Evolutionary conservation across 768 basidiomycete genomes (phyloP).

Genomic region (Pulveroboletus sp.): DNA sequence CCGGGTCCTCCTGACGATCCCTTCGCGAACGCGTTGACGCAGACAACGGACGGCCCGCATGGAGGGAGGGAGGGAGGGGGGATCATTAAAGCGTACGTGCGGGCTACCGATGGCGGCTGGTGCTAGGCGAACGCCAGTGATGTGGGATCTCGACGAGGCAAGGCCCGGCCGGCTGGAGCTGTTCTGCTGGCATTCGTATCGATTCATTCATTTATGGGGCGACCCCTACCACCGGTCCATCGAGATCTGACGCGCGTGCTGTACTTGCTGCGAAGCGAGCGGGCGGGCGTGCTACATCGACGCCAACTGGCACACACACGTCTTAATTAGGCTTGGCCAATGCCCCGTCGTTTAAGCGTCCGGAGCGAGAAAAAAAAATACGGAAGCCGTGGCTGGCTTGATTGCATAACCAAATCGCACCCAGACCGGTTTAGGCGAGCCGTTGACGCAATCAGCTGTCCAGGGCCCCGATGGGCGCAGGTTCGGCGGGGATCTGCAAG

Average conservation of each 20-base stretch:
- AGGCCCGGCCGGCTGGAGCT: constrained; percentile 14
- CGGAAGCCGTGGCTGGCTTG: constrained; percentile 19
- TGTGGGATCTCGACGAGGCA: constrained; percentile 6
- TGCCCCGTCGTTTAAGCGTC: constrained; percentile 20
- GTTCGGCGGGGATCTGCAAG: constrained; percentile 22
- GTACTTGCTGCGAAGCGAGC: constrained; percentile 22
- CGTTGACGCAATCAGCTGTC: constrained; percentile 11
- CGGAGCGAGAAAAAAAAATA: constrained; percentile 23
- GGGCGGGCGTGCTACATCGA: not conserved
- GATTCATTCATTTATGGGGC: constrained; percentile 17
- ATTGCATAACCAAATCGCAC: constrained; percentile 15
- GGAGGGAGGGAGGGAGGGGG: not conserved
- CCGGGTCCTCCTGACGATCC: constrained; percentile 31
- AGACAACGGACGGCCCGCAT: constrained; percentile 18
- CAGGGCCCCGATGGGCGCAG: constrained; percentile 16
- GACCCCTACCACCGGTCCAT: not conserved
- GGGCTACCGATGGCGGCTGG: constrained; percentile 13
- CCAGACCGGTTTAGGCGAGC: constrained; percentile 14
- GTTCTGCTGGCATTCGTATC: constrained; percentile 17
- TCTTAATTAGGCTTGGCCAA: constrained; percentile 8
- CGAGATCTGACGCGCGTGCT: constrained; percentile 17
- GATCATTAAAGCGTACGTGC: constrained; percentile 16
- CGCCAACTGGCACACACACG: constrained; percentile 6
- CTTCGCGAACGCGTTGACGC: constrained; percentile 25
- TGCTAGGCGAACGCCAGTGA: constrained; percentile 10